Percentiles rank a stretch among this genome's conserved stretches.
These are phyloP conservation scores for Alternaria viburni DNA, from an alignment of 2,329 filamentous ascomycete species.

Conservation along the genomic window DNA sequence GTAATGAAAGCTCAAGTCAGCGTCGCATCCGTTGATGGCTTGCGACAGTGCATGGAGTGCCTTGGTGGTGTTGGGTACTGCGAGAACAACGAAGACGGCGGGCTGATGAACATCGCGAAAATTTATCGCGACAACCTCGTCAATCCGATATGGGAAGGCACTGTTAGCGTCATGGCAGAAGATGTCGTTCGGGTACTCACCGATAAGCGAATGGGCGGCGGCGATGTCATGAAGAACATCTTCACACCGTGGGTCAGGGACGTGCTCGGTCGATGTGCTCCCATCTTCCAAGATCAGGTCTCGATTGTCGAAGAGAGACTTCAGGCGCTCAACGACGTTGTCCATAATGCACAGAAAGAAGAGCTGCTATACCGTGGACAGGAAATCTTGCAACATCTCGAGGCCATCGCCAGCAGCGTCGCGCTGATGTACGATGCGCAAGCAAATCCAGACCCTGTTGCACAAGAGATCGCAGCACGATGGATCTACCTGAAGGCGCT, in stretches of 20 bases:
- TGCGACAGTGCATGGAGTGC: constrained; percentile 64
- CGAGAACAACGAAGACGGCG: constrained; percentile 65
- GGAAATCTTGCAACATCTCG: constrained; percentile 36
- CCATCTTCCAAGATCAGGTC: constrained; percentile 14
- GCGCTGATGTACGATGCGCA: constrained; percentile 49
- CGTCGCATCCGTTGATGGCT: constrained; percentile 54
- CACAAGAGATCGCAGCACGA: constrained; percentile 44
- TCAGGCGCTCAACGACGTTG: constrained; percentile 10
- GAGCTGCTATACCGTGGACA: constrained; percentile 35
- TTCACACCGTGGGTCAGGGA: constrained; percentile 26
- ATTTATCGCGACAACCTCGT: constrained; percentile 70
- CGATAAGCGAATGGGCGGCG: constrained; percentile 39
- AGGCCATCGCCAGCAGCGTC: constrained; percentile 45
- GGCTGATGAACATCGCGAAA: constrained; percentile 66
- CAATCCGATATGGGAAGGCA: constrained; percentile 74
- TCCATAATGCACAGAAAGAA: constrained; percentile 17
- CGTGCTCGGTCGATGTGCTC: constrained; percentile 14
- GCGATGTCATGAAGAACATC: constrained; percentile 26
- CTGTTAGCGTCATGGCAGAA: constrained; percentile 71
- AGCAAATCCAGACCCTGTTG: constrained; percentile 40
- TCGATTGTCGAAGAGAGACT: constrained; percentile 16
- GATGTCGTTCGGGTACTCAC: constrained; percentile 56
- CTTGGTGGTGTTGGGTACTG: constrained; percentile 72
- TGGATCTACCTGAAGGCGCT: constrained; percentile 34
- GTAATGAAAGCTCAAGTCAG: constrained; percentile 35